Base-by-base conservation (phyloP, 805 yeast genomes). In the Priceomyces carsonii region DNA sequence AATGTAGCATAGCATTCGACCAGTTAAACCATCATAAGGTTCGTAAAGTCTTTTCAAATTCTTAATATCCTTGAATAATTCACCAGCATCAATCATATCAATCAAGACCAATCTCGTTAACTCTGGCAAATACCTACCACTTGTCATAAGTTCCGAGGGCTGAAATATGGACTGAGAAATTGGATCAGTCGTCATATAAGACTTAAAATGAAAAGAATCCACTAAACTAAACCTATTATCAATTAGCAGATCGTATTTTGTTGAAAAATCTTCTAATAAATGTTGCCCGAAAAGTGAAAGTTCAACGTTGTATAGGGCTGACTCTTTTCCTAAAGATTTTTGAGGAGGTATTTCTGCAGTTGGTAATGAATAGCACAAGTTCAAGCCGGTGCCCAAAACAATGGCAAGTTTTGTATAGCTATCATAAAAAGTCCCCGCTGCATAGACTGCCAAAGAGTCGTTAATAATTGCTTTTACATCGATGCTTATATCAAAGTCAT, bases 301-400 rank as follows among this genome's bases (percentile, higher is more conserved):
- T 44, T 79, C 85, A n/a, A 74, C 57, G 53, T 79, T 79, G 30
- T 68, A 42, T 15, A 77, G 53, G 8, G 48, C 42, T 8, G 39
- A 41, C 18, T 38, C 32, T 6, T 26, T 12, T 13, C 48, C 50
- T 17, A 54, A 32, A 18, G 45, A 36, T 29, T 52, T 52, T 7
- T 35, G 39, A n/a, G 19, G 32, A n/a, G 49, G 54, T 23, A 58
- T 40, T 6, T 46, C 25, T 1, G 41, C 32, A 7, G 53, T 42
- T 6, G 45, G 45, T 20, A 60, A 53, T 18, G 62, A 47, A 59
- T 77, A 63, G 57, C 79, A 77, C 22, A 77, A 54, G 46, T 82
- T 82, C 35, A 77, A 55, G 1, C 90, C 90, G 3, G 90, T 82
- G 1, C 90, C 89, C 33, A 82, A 55, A 3, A 82, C 84, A 44